Conservation (phyloP, 2,329 filamentous ascomycete species). For the Penicillium glabrum region DNA sequence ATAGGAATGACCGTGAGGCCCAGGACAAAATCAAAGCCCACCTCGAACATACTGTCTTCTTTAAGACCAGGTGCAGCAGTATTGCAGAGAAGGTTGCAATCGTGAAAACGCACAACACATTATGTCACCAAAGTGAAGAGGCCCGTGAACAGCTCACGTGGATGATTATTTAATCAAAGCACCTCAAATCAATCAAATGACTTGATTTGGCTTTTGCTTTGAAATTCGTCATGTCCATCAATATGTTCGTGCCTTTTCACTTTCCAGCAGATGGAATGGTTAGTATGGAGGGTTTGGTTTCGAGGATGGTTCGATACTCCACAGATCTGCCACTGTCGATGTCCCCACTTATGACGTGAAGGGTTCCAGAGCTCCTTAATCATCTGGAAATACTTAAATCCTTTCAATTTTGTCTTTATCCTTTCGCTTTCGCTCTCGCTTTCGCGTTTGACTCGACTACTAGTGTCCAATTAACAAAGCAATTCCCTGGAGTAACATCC, state of each 20-base stretch:
- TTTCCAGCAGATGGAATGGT: neutral
- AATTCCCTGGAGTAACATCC: neutral
- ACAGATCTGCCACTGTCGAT: neutral
- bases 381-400: no score
- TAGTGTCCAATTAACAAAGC: neutral
- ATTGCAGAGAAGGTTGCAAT: neutral
- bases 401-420: neutral
- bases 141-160: neutral
- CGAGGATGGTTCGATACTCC: neutral
- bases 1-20: neutral
- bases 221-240: neutral
- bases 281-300: neutral
- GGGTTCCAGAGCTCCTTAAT: neutral
- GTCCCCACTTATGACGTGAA: conserved; percentile 26
- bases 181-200: neutral
- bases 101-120: neutral
- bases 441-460: neutral
- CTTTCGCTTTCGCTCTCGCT: neutral
- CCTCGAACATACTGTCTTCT: conserved; percentile 28
- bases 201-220: neutral
- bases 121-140: neutral
- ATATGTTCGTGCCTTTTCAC: neutral
- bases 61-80: neutral
- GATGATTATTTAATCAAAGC: neutral
- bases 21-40: conserved; percentile 1